phyloP scores from a whole-genome alignment of 2,329 filamentous ascomycete genomes.

The Neocatenulostroma microsporum region DNA sequence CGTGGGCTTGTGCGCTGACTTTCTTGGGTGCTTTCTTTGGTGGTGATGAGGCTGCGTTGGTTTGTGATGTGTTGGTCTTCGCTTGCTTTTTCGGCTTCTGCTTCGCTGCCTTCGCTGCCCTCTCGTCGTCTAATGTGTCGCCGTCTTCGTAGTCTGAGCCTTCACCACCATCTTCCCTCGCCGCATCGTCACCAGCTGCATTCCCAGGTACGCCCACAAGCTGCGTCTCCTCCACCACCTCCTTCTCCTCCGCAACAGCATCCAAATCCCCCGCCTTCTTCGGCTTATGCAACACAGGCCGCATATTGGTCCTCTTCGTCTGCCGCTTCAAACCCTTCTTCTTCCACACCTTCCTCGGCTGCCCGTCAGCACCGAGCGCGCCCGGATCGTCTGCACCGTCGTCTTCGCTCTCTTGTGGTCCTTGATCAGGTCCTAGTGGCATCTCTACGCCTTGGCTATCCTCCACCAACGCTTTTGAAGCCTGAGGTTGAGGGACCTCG shows the following conservation, averaged over 20 bases:
- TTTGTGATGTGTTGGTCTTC: background rate
- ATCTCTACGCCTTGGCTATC: constrained; percentile 40
- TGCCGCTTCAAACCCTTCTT: constrained; percentile 80
- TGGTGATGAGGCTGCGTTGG: background rate
- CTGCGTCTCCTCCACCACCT: constrained; percentile 8
- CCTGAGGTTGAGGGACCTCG: constrained; percentile 2
- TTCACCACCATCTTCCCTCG: background rate
- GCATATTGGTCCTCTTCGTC: constrained; percentile 57
- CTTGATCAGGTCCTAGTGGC: constrained; percentile 39
- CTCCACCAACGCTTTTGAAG: constrained; percentile 31
- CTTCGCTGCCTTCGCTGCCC: background rate
- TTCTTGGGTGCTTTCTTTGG: constrained; percentile 30
- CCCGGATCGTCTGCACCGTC: constrained; percentile 37
- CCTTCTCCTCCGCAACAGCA: constrained; percentile 5
- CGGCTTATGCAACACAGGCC: constrained; percentile 26
- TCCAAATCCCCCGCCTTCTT: constrained; percentile 21
- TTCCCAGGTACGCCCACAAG: background rate
- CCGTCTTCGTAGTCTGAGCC: constrained; percentile 1
- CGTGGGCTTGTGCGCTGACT: constrained; percentile 40
- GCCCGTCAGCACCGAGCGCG: constrained; percentile 46
- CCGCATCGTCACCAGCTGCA: no score
- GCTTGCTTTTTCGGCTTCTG: constrained; percentile 1
- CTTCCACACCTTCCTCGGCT: constrained; percentile 60
- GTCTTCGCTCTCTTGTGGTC: constrained; percentile 51
- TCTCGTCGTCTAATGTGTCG: background rate